Base-by-base conservation (phyloP, 2,329 filamentous ascomycete species). In the Harringtonia aguacate region DNA sequence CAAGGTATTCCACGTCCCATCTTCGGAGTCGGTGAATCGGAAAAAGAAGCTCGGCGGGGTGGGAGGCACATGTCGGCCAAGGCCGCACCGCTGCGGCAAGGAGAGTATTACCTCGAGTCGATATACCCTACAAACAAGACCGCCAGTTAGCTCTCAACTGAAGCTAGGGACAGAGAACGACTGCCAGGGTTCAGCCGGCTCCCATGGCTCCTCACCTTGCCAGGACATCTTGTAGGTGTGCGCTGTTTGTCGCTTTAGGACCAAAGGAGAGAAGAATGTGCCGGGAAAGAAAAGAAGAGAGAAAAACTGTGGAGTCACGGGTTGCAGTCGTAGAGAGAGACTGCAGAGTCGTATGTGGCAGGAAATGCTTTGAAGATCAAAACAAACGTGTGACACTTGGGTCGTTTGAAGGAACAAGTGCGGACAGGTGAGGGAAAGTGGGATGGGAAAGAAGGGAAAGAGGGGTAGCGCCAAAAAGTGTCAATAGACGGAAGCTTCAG, bases 171-270 rank as follows among this genome's bases (percentile, higher is more conserved):
- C n/a, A 34, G 22, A 41, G 20, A 24, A 36, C 15, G 12, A 18
- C 4, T 10, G 4, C n/a, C n/a, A n/a, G n/a, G n/a, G n/a, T n/a
- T n/a, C n/a, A n/a, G n/a, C n/a, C n/a, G n/a, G n/a, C n/a, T n/a
- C n/a, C n/a, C n/a, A n/a, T n/a, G n/a, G n/a, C n/a, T n/a, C n/a
- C n/a, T n/a, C 13, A 51, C 50, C 48, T 50, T 51, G 50, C 50
- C 50, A 51, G 31, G 50, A 51, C 50, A 51, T 51, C 39, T 13
- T 51, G 47, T 28, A 28, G 8, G 29, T 41, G 27, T 39, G 24
- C 24, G 24, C 37, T 46, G 27, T 20, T 22, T 42, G 45, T 29
- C 13, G 13, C 30, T 41, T 7, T 21, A 27, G 24, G 14, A n/a
- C n/a, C 8, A 22, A 31, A 28, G 18, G 38, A 9, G 38, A 10